Base-by-base conservation (phyloP, 1,139 yeast genomes). In the Geotrichum fermentans region DNA sequence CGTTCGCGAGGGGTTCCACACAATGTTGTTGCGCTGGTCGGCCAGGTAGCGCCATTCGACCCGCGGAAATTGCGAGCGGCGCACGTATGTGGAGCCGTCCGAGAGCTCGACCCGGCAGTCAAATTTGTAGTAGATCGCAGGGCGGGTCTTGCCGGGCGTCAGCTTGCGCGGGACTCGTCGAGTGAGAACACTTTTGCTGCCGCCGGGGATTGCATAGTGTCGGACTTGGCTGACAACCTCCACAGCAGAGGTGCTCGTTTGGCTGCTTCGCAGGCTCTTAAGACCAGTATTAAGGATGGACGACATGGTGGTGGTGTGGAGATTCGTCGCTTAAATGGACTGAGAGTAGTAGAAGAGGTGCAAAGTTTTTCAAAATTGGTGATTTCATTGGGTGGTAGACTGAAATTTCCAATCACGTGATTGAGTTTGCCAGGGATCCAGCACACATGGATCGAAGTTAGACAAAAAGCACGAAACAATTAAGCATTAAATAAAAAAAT, bases 111-210 rank as follows among this genome's bases (percentile, higher is more conserved):
- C 90, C 42, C 77, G 70, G 36, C 94, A 85, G 56, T 90, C 90
- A 64, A 92, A 92, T 64, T 87, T 88, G 70, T 90, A 79, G 69
- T 87, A 90, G 40, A 90, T 84, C 38, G 96, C 89, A 2, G 97
- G 97, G 68, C 97, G 79, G 16, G 96, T 89, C 64, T 82, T 83
- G 45, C 96, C 96, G 53, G 79, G 71, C 56, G 71, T 53, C n/a
- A 65, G 59, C 45, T 62, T 61, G 42, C 66, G 57, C 21, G 52
- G 50, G 17, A 59, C 55, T 21, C 64, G 56, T 40, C 56, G 55
- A 17, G 56, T 52, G 51, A 61, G 47, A 28, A 59, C 55, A 33
- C 61, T 56, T 41, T 55, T 55, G 18, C 61, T 56, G n/a, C 46
- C 42, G n/a, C 37, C 38, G 8, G 55, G 55, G 7, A 43, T 40